A percentile compares a stretch with the other conserved stretches of the same genome.
Conservation (phyloP, 805 yeast species). For the Pichia sporocuriosa region DNA sequence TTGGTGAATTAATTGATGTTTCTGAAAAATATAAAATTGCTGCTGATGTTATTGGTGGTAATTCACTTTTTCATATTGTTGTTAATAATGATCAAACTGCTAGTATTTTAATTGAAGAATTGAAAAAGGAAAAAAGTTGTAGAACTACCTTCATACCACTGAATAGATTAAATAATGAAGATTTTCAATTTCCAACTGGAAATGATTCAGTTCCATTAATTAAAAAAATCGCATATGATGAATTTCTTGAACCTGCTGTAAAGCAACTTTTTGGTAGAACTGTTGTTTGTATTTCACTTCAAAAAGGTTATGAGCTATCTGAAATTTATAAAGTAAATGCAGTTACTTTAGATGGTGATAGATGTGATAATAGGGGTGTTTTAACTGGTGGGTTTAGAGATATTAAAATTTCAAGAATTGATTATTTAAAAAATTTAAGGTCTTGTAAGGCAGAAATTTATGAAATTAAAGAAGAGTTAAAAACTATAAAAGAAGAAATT, state of each 20-base stretch:
- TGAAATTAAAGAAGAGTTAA: slow-evolving; percentile 34
- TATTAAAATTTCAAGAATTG: slow-evolving; percentile 59
- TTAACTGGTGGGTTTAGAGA: slow-evolving; percentile 86
- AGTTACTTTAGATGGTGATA: slow-evolving; percentile 88
- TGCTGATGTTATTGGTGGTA: slow-evolving; percentile 85
- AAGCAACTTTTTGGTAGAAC: slow-evolving; percentile 76
- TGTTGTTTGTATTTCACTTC: slow-evolving; percentile 66
- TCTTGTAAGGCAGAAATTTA: slow-evolving; percentile 44
- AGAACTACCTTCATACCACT: slow-evolving; percentile 89
- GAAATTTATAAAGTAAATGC: slow-evolving; percentile 56
- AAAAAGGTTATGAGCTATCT: slow-evolving; percentile 62
- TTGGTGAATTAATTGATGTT: slow-evolving; percentile 77
- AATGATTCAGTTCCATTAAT: slow-evolving; percentile 71
- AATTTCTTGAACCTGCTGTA: slow-evolving; percentile 56
- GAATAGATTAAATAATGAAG: slow-evolving; percentile 49
- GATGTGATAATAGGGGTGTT: slow-evolving; percentile 77
- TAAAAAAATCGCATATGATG: slow-evolving; percentile 60
- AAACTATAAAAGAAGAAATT: slow-evolving; percentile 33
- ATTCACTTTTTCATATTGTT: slow-evolving; percentile 76
- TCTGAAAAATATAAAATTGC: slow-evolving; percentile 80
- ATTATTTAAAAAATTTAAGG: slow-evolving; percentile 52
- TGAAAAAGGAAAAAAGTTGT: slow-evolving; percentile 64
- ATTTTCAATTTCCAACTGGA: slow-evolving; percentile 51
- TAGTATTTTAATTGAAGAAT: slow-evolving; percentile 65
- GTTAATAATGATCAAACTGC: slow-evolving; percentile 88